Percentiles rank a stretch among this genome's conserved stretches.
Conservation (phyloP, 75 land plant genomes). For the Cupressus sempervirens region DNA sequence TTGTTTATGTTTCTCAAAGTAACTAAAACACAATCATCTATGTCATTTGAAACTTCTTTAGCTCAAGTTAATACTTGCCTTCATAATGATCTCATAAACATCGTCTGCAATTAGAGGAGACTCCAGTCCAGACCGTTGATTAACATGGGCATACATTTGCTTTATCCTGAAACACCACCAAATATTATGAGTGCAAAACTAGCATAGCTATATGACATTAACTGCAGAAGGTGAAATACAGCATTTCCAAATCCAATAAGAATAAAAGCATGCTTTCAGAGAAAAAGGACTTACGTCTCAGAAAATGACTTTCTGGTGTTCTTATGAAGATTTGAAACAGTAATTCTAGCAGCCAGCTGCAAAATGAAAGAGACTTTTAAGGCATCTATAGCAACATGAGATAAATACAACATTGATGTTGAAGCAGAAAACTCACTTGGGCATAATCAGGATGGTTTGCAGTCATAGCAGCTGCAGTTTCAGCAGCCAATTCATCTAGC, state of each 20-base stretch:
- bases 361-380: background rate
- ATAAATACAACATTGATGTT: background rate
- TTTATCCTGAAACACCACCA: conserved; percentile 53
- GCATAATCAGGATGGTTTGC: conserved; percentile 58
- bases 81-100: conserved; percentile 85
- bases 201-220: background rate
- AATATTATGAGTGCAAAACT: background rate
- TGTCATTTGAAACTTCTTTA: background rate
- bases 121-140: conserved; percentile 61
- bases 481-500: conserved; percentile 54
- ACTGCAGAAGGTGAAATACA: background rate
- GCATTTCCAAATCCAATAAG: background rate
- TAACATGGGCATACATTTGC: conserved; percentile 73
- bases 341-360: conserved; percentile 95
- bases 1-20: background rate
- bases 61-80: conserved; percentile 28
- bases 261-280: background rate
- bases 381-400: no score
- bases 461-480: conserved; percentile 59
- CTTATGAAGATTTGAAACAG: conserved; percentile 96
- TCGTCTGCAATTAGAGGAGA: conserved; percentile 91
- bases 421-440: conserved; percentile 19
- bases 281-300: conserved; percentile 68
- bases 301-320: conserved; percentile 90
- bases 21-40: background rate